Evolutionary conservation across 2,329 filamentous ascomycete genomes (phyloP).

Genomic region (Fusarium sp.): DNA sequence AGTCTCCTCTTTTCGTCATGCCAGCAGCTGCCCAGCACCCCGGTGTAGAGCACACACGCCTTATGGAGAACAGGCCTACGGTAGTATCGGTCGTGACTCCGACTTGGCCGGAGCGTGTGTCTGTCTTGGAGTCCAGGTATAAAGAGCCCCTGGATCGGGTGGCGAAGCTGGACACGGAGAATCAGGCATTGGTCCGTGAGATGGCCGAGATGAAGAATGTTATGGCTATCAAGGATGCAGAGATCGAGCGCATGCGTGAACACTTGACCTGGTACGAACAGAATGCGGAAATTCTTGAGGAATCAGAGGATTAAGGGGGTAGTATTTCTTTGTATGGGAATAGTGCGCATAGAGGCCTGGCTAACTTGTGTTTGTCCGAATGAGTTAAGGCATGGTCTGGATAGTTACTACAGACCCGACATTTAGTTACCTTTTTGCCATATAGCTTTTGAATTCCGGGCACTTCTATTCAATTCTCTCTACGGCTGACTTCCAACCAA

Average conservation of each 20-base stretch:
- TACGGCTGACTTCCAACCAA: too few species aligned
- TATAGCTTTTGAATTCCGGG: not conserved
- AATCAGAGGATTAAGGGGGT: not conserved
- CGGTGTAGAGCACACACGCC: constrained; percentile 58
- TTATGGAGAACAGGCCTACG: constrained; percentile 61
- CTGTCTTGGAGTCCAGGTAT: constrained; percentile 49
- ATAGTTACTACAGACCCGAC: not conserved
- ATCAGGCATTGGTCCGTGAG: constrained; percentile 41
- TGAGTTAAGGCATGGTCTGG: not conserved
- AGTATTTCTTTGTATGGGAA: not conserved
- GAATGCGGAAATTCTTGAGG: not conserved
- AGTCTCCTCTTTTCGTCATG: constrained; percentile 65
- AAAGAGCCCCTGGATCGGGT: constrained; percentile 42
- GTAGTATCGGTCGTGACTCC: constrained; percentile 51
- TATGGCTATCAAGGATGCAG: constrained; percentile 39
- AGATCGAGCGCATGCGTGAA: constrained; percentile 34
- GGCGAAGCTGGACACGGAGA: constrained; percentile 34
- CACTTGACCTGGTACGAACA: constrained; percentile 42
- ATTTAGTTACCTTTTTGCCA: not conserved
- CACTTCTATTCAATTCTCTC: too few species aligned
- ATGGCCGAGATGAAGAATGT: constrained; percentile 37
- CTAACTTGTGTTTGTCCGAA: too few species aligned
- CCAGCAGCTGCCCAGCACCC: constrained; percentile 65
- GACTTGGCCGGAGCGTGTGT: constrained; percentile 52
- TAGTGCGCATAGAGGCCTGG: not conserved